These are phyloP conservation scores for Aspergillus sparsus DNA, from an alignment of 495 filamentous ascomycete species.

Conservation along the genomic window DNA sequence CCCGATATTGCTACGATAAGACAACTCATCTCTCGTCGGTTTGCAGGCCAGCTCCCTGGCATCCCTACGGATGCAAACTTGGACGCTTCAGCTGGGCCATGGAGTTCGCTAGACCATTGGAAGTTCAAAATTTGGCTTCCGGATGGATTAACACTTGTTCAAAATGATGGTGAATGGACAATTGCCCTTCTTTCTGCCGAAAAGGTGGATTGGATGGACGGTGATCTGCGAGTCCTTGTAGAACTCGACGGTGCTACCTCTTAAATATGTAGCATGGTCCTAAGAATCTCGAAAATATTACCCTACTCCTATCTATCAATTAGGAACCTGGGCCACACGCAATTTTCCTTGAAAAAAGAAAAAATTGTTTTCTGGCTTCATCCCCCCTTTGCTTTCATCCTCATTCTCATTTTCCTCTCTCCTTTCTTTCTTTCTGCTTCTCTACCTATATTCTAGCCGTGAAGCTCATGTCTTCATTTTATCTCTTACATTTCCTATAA, in stretches of 20 bases:
- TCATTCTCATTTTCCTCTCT: not conserved
- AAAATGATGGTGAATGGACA: slow-evolving; percentile 48
- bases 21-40: slow-evolving; percentile 37
- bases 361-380: not conserved
- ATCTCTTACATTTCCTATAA: too few relatives aligned
- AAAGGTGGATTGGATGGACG: slow-evolving; percentile 56
- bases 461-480: too few relatives aligned
- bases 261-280: not conserved
- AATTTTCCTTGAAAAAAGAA: not conserved
- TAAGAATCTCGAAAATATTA: not conserved
- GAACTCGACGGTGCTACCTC: slow-evolving; percentile 29
- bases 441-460: not conserved
- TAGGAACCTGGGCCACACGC: too few relatives aligned
- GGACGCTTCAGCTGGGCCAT: slow-evolving; percentile 17
- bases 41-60: slow-evolving; percentile 35
- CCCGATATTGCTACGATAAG: slow-evolving; percentile 38
- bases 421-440: not conserved
- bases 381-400: not conserved
- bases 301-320: not conserved
- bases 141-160: slow-evolving; percentile 39
- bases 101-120: slow-evolving; percentile 31
- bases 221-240: slow-evolving; percentile 48
- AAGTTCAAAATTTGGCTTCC: slow-evolving; percentile 45
- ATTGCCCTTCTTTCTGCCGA: slow-evolving; percentile 44
- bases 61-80: slow-evolving; percentile 22